These are phyloP conservation scores for Tetradesmus obliquus DNA, from an alignment of 139 green algal genomes.

Conservation along the genomic window DNA sequence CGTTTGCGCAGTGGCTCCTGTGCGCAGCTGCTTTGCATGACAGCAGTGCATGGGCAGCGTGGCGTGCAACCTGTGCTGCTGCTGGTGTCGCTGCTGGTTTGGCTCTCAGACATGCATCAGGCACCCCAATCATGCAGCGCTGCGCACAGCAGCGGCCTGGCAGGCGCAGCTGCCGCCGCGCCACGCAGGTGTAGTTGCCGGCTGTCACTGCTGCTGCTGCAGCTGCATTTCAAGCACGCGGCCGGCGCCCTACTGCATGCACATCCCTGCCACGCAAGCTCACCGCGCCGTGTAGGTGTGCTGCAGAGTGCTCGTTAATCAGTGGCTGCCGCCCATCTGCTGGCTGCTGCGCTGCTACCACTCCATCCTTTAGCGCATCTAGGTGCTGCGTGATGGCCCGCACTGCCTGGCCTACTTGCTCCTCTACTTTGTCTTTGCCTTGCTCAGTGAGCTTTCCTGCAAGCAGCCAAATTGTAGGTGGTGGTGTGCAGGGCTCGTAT, in stretches of 20 bases:
- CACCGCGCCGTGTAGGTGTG: slow-evolving; percentile 85
- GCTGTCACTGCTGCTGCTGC: background rate
- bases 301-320: slow-evolving; percentile 66
- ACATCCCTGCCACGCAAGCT: background rate
- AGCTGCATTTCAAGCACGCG: background rate
- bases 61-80: background rate
- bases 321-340: background rate
- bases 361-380: slow-evolving; percentile 53
- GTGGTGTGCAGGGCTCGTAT: background rate
- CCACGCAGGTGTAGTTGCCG: too few relatives aligned
- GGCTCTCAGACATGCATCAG: too few relatives aligned
- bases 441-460: slow-evolving; percentile 54
- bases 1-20: too few relatives aligned
- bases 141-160: background rate
- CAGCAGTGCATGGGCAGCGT: too few relatives aligned
- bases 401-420: slow-evolving; percentile 62
- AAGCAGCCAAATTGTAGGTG: background rate
- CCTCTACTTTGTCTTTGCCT: slow-evolving; percentile 69
- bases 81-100: background rate
- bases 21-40: too few relatives aligned
- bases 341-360: slow-evolving; percentile 41
- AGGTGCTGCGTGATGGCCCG: slow-evolving; percentile 63
- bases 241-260: background rate
- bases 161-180: too few relatives aligned
- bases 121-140: too few relatives aligned